Percentiles rank a stretch among this genome's conserved stretches.
Conservation (phyloP, 1,284 basidiomycete species). For the Ustilago trichophora region DNA sequence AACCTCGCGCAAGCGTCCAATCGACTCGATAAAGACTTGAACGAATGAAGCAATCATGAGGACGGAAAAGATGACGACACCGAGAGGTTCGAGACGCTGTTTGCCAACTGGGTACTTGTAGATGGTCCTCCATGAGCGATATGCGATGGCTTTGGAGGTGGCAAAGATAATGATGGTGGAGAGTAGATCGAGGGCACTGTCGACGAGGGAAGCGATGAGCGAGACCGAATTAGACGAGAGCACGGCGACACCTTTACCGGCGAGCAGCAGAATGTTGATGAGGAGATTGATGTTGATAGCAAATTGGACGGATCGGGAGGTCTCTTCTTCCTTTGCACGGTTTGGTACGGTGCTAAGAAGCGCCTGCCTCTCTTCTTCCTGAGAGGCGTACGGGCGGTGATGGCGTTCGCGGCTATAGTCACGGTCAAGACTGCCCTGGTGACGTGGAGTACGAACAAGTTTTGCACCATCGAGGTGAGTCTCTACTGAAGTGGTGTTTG, state of each 20-base stretch:
- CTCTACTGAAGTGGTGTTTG: not conserved
- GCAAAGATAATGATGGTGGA: slow-evolving; percentile 69
- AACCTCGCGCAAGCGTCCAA: slow-evolving; percentile 53
- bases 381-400: slow-evolving; percentile 28
- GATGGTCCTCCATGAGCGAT: slow-evolving; percentile 58
- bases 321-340: slow-evolving; percentile 55
- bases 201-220: slow-evolving; percentile 71
- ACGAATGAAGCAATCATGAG: slow-evolving; percentile 70
- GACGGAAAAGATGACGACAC: slow-evolving; percentile 71
- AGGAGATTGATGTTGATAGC: slow-evolving; percentile 64
- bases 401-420: slow-evolving; percentile 21
- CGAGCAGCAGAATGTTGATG: slow-evolving; percentile 70
- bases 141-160: slow-evolving; percentile 58
- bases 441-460: slow-evolving; percentile 1
- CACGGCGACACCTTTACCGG: slow-evolving; percentile 70
- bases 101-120: slow-evolving; percentile 71
- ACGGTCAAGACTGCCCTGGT: slow-evolving; percentile 26
- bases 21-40: slow-evolving; percentile 62
- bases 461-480: slow-evolving; percentile 10
- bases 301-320: slow-evolving; percentile 55
- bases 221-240: slow-evolving; percentile 72
- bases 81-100: slow-evolving; percentile 69
- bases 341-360: slow-evolving; percentile 62
- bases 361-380: slow-evolving; percentile 55
- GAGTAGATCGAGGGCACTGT: slow-evolving; percentile 71